phyloP scores from a whole-genome alignment of 2,329 filamentous ascomycete genomes.

The Xylaria sp. region DNA sequence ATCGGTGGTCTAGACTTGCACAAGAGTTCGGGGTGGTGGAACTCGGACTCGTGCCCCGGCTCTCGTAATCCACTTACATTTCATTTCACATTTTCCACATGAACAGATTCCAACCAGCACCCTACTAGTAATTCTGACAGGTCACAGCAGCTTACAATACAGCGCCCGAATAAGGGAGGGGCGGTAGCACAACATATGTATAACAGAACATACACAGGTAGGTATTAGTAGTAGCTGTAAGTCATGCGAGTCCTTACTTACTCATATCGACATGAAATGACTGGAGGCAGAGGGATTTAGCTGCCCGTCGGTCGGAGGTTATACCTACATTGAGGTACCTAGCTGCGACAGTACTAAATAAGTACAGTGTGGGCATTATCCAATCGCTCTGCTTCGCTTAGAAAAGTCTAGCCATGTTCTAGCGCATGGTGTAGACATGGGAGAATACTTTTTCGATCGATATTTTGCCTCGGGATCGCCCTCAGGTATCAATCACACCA shows the following conservation, averaged over 20 bases:
- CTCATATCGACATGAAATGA: neutral
- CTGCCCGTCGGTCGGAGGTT: too few relatives aligned
- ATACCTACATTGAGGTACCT: neutral
- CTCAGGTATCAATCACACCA: neutral
- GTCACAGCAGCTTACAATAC: too few relatives aligned
- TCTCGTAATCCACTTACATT: neutral
- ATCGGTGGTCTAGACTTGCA: slow-evolving; percentile 21
- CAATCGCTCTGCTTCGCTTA: slow-evolving; percentile 4
- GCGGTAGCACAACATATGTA: neutral
- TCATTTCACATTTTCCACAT: neutral
- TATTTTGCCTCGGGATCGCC: slow-evolving; percentile 15
- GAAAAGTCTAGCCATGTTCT: neutral
- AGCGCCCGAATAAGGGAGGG: too few relatives aligned
- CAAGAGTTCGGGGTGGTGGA: slow-evolving; percentile 3
- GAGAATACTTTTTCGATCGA: slow-evolving; percentile 3
- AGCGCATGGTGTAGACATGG: neutral
- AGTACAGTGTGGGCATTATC: neutral
- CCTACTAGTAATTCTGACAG: too few relatives aligned
- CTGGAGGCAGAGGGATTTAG: too few relatives aligned
- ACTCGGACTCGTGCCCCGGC: neutral
- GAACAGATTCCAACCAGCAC: too few relatives aligned
- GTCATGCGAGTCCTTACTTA: too few relatives aligned
- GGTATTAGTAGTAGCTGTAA: too few relatives aligned
- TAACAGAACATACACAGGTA: too few relatives aligned
- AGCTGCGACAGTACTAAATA: neutral